Evolutionary conservation across 495 filamentous ascomycete genomes (phyloP), one percentile per base, ranked within the genome.

Genomic region (Ramalina intermedia): DNA sequence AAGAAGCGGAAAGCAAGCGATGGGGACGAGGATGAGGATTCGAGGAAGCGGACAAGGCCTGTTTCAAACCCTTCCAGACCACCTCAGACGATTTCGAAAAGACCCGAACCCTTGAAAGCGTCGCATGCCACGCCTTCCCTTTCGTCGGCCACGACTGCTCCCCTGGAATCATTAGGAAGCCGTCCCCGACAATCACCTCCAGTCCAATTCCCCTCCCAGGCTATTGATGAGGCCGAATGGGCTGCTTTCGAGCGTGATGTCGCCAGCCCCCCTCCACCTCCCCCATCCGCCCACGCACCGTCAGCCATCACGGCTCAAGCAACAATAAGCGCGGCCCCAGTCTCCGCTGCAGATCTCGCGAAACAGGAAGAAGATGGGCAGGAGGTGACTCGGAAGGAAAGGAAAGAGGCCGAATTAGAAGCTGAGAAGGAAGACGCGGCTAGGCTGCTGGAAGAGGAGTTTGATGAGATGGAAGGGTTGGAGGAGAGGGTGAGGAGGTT

Each of bases 401-500:
- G 69, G 46, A 70, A 72, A 33, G 81, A 83, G 44, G 78, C 71
- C 1, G 76, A 82, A 41, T 60, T 75, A n/a, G 87, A 85, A 50
- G 85, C 80, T 16, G 87, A 94, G 66, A 80, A 80, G 20, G 88
- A 95, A 58, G 88, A 94, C 57, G 87, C 89, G 4, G 81, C 78
- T 18, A 74, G 84, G 42, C 75, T 80, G 48, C 62, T 96, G 49
- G 80, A 90, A 61, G 80, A 84, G 49, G 91, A 98, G 62, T 87
- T 96, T 61, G 91, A 94, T 46, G 81, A 91, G 60, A 96, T 96
- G 90, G 86, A 91, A 60, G 78, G 78, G 47, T 72, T 95, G 41
- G 91, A 96, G 64, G 78, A 79, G 55, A 74, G 89, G 37, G 84
- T 94, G 7, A 69, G 72, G 57, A 76, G 71, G 56, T 63, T 98